Percentiles rank a stretch among this genome's conserved stretches.
Conservation (phyloP, 768 basidiomycete species). For the Mycena latifolia region DNA sequence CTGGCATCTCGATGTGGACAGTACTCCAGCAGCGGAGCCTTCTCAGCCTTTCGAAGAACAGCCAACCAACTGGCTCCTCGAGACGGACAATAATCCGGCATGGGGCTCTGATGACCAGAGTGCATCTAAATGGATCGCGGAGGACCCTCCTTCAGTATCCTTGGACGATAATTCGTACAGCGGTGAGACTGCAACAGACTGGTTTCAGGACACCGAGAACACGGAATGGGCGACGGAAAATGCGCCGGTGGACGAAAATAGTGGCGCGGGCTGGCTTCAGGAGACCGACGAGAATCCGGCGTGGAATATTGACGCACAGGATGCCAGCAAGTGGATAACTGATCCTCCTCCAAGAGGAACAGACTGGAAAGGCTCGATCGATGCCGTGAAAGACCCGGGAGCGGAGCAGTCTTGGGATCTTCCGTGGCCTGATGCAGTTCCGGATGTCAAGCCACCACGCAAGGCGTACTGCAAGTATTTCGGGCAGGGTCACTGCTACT, state of each 20-base stretch:
- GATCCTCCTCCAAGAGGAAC: not conserved
- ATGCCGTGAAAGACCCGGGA: not conserved
- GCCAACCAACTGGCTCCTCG: slow-evolving; percentile 14
- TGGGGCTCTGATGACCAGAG: not conserved
- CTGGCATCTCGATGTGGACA: too few species aligned
- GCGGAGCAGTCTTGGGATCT: slow-evolving; percentile 15
- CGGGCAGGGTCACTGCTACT: slow-evolving; percentile 26
- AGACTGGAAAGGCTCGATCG: too few species aligned
- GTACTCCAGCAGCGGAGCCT: not conserved
- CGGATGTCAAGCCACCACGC: not conserved
- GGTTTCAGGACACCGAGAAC: slow-evolving; percentile 3
- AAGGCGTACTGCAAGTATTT: slow-evolving; percentile 20
- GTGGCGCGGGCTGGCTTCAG: slow-evolving; percentile 11
- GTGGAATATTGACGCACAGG: slow-evolving; percentile 3
- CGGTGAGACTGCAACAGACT: not conserved
- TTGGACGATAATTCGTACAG: not conserved
- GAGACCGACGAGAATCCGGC: slow-evolving; percentile 7
- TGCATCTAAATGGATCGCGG: not conserved
- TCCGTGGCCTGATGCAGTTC: slow-evolving; percentile 21
- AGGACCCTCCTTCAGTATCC: not conserved
- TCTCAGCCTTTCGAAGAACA: not conserved
- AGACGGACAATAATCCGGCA: not conserved
- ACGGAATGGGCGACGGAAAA: not conserved
- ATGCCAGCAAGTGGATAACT: slow-evolving; percentile 2
- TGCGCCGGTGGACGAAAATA: not conserved